Conservation (phyloP, 805 yeast genomes). For the Ogataea ganodermae region DNA sequence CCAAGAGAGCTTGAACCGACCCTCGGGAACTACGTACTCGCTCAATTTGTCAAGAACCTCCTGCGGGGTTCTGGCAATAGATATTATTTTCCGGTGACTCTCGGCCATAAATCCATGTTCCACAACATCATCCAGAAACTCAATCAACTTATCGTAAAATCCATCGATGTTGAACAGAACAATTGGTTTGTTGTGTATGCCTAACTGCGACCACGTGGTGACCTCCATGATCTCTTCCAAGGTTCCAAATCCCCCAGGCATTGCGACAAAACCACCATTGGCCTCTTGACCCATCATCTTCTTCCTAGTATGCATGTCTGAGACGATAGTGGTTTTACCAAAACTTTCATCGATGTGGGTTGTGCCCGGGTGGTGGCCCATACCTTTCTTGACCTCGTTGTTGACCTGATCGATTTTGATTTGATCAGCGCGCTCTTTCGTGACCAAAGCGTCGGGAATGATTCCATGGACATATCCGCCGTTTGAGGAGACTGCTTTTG, state of each 20-base stretch:
- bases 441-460: constrained; percentile 80
- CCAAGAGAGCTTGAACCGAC: constrained; percentile 71
- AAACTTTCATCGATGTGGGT: constrained; percentile 58
- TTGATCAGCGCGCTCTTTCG: constrained; percentile 58
- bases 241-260: constrained; percentile 93
- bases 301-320: constrained; percentile 89
- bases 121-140: constrained; percentile 60
- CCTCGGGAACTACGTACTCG: constrained; percentile 66
- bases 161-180: constrained; percentile 77
- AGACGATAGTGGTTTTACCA: constrained; percentile 80
- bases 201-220: constrained; percentile 86
- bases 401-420: constrained; percentile 42
- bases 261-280: constrained; percentile 75
- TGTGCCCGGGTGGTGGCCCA: constrained; percentile 61
- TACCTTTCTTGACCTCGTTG: constrained; percentile 47
- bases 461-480: constrained; percentile 80
- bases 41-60: constrained; percentile 68
- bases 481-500: constrained; percentile 56
- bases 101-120: constrained; percentile 65
- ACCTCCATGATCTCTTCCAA: constrained; percentile 87
- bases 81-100: constrained; percentile 65
- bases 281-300: constrained; percentile 81
- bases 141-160: constrained; percentile 68
- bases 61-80: constrained; percentile 65
- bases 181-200: constrained; percentile 80